Conservation (phyloP, 208 protist genomes). For the Naegleria gruberi region DNA sequence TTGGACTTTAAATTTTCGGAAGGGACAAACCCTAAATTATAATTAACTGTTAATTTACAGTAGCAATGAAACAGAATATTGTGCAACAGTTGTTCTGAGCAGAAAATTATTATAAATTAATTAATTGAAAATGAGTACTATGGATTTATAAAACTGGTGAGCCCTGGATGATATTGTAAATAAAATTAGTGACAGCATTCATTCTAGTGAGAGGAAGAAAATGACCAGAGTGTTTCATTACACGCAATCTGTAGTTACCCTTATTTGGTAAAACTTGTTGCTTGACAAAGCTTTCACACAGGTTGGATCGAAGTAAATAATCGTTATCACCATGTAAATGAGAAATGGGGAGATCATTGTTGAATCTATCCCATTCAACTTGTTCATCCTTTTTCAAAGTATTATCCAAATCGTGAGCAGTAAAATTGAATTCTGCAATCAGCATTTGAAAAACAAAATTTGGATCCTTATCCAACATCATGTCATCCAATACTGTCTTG, state of each 20-base stretch:
- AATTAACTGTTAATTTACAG: too few relatives aligned
- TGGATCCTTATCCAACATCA: background rate
- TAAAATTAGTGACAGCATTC: background rate
- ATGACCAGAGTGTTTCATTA: background rate
- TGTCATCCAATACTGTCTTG: background rate
- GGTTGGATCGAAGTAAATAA: background rate
- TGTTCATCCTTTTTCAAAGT: background rate
- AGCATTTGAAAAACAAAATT: background rate
- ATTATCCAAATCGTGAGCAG: background rate
- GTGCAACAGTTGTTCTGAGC: too few relatives aligned
- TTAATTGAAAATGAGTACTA: too few relatives aligned
- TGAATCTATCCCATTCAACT: background rate
- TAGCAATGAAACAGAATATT: too few relatives aligned
- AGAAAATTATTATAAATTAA: too few relatives aligned
- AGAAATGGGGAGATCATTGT: background rate
- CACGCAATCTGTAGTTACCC: background rate
- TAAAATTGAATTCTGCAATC: slow-evolving; percentile 1
- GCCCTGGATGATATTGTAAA: background rate
- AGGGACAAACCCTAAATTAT: too few relatives aligned
- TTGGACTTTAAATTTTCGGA: too few relatives aligned
- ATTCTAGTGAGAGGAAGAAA: background rate
- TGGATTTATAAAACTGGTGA: too few relatives aligned
- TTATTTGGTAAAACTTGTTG: background rate
- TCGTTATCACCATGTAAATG: background rate
- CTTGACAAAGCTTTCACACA: background rate